Evolutionary conservation across 805 yeast genomes (phyloP).

Genomic region (Danielia oregonensis): DNA sequence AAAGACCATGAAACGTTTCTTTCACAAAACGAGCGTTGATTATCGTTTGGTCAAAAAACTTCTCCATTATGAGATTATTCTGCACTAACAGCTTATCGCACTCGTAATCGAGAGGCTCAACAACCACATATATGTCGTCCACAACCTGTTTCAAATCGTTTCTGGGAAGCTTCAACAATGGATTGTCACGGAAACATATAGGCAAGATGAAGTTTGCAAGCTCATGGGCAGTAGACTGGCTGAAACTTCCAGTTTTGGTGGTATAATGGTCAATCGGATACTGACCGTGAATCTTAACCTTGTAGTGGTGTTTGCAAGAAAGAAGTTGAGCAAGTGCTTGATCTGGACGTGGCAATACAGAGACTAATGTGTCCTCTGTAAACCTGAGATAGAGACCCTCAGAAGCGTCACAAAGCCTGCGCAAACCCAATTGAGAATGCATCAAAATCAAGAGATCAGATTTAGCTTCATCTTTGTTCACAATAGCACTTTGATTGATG

Average conservation of each 20-base stretch:
- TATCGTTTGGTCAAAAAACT: conserved; percentile 42
- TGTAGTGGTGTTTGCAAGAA: conserved; percentile 72
- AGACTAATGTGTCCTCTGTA: conserved; percentile 51
- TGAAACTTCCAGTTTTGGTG: conserved; percentile 24
- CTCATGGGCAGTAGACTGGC: conserved; percentile 25
- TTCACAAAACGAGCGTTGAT: conserved; percentile 45
- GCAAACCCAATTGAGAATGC: conserved; percentile 70
- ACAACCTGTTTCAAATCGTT: conserved; percentile 69
- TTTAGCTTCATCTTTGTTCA: conserved; percentile 30
- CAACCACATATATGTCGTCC: conserved; percentile 65
- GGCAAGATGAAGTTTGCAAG: conserved; percentile 52
- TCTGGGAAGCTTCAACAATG: conserved; percentile 56
- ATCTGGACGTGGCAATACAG: conserved; percentile 47
- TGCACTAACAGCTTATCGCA: conserved; percentile 39
- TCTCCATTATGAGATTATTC: conserved; percentile 44
- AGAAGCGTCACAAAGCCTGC: conserved; percentile 65
- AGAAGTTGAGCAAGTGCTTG: conserved; percentile 73
- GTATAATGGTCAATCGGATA: conserved; percentile 64
- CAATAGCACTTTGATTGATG: conserved; percentile 1
- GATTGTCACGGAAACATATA: conserved; percentile 54
- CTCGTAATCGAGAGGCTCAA: conserved; percentile 61
- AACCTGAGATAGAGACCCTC: conserved; percentile 60
- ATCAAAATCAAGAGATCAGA: conserved; percentile 46
- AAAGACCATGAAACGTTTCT: conserved; percentile 50
- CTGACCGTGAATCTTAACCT: conserved; percentile 54